A percentile compares a stretch with the other conserved stretches of the same genome.
Evolutionary conservation across 805 yeast species (phyloP).

Genomic region (Tanozyma kutaoensis): DNA sequence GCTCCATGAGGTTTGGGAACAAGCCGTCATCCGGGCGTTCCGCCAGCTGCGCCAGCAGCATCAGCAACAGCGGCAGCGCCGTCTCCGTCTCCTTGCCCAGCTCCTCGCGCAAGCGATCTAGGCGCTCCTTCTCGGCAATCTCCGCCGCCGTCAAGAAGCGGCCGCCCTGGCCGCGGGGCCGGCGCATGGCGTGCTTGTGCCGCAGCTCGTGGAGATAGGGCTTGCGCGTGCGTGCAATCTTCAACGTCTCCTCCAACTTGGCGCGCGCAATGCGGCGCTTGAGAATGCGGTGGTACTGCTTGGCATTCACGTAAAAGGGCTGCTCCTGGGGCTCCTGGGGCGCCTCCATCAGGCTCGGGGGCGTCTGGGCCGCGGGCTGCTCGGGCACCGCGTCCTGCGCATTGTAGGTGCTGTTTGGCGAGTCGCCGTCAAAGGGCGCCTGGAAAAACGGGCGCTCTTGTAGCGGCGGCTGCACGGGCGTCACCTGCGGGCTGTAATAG

Average conservation of each 20-base stretch:
- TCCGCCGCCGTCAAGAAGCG: conserved; percentile 87
- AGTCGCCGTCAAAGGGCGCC: too few relatives aligned
- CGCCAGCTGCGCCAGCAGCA: neutral
- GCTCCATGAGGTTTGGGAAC: conserved; percentile 2
- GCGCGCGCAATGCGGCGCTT: conserved; percentile 93
- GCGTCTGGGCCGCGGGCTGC: too few relatives aligned
- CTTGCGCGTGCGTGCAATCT: conserved; percentile 78
- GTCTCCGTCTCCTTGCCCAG: too few relatives aligned
- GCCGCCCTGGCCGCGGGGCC: conserved; percentile 99
- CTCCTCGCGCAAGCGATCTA: conserved; percentile 22
- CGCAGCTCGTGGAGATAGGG: conserved; percentile 95
- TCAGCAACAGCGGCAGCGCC: too few relatives aligned
- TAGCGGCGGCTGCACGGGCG: too few relatives aligned
- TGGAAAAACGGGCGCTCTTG: too few relatives aligned
- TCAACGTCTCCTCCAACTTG: conserved; percentile 75
- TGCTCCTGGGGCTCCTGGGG: conserved; percentile 38
- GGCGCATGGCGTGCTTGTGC: conserved; percentile 97
- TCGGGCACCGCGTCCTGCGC: too few relatives aligned
- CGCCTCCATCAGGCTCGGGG: too few relatives aligned
- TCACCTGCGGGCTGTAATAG: too few relatives aligned
- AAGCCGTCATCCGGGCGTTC: conserved; percentile 1
- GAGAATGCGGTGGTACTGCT: conserved; percentile 89
- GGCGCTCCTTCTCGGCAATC: conserved; percentile 30
- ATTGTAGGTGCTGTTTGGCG: too few relatives aligned
- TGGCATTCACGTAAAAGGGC: conserved; percentile 95